A percentile compares a stretch with the other conserved stretches of the same genome.
Conservation (phyloP, 2,329 filamentous ascomycete species). For the Paraphoma sp. region DNA sequence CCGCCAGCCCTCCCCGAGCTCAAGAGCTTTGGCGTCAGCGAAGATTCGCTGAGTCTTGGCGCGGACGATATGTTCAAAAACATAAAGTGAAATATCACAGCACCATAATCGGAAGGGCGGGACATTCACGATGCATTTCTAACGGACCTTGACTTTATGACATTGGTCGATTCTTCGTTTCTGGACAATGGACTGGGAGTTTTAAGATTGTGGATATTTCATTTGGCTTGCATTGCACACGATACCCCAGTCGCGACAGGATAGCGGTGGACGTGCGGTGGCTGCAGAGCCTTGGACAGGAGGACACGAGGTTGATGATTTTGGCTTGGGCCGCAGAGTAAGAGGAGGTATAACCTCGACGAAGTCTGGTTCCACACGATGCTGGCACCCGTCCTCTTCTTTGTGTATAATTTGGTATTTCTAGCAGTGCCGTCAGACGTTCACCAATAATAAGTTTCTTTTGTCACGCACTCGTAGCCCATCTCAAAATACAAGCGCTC, state of each 20-base stretch:
- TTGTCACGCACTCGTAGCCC: not conserved
- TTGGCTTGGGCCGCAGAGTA: slow-evolving; percentile 20
- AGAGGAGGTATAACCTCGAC: slow-evolving; percentile 8
- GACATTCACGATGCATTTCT: slow-evolving; percentile 35
- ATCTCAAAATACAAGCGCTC: not conserved
- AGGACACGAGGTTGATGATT: slow-evolving; percentile 3
- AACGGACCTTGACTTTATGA: slow-evolving; percentile 40
- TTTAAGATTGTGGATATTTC: slow-evolving; percentile 40
- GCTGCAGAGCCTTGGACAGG: not conserved
- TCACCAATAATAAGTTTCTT: slow-evolving; percentile 2
- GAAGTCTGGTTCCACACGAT: slow-evolving; percentile 7
- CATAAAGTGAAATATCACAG: slow-evolving; percentile 37
- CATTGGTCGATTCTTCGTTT: slow-evolving; percentile 35
- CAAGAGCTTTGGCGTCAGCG: slow-evolving; percentile 43
- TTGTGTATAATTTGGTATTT: slow-evolving; percentile 23
- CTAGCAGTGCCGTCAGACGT: slow-evolving; percentile 2
- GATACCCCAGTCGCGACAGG: slow-evolving; percentile 41
- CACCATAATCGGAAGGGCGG: slow-evolving; percentile 7
- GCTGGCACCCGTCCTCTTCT: slow-evolving; percentile 27
- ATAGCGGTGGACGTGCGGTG: slow-evolving; percentile 21
- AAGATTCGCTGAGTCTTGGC: slow-evolving; percentile 41
- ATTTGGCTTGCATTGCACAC: slow-evolving; percentile 45
- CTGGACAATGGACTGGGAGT: slow-evolving; percentile 30
- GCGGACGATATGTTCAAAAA: slow-evolving; percentile 51
- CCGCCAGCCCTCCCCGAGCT: slow-evolving; percentile 50